Evolutionary conservation across 768 basidiomycete species (phyloP).

Genomic region (Leccinum uliginosum): DNA sequence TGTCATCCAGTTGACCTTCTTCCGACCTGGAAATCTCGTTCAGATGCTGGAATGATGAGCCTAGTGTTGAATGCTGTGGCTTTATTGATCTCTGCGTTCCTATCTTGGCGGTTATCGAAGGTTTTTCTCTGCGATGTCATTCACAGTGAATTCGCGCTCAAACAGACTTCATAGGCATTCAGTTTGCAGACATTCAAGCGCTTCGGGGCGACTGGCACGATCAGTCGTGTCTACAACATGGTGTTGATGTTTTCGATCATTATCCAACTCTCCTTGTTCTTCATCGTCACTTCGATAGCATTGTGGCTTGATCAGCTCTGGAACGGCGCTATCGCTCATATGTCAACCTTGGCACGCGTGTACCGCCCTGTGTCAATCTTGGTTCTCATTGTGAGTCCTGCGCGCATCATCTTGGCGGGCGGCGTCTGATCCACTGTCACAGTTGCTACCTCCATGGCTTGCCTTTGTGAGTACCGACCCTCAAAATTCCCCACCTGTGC

Average conservation of each 20-base stretch:
- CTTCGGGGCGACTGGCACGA: slow-evolving; percentile 68
- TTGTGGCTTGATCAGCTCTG: slow-evolving; percentile 77
- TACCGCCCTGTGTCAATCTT: slow-evolving; percentile 56
- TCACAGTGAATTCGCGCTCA: neutral
- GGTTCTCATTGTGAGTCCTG: slow-evolving; percentile 53
- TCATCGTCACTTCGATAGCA: slow-evolving; percentile 63
- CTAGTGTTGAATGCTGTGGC: slow-evolving; percentile 59
- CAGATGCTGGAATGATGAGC: slow-evolving; percentile 58
- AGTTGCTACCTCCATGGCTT: slow-evolving; percentile 72
- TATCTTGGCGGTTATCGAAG: slow-evolving; percentile 75
- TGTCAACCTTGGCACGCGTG: slow-evolving; percentile 39
- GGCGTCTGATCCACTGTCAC: slow-evolving; percentile 1
- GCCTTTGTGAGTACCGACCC: slow-evolving; percentile 38
- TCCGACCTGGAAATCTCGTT: slow-evolving; percentile 54
- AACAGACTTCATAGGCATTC: slow-evolving; percentile 43
- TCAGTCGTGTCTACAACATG: slow-evolving; percentile 72
- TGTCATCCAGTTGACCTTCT: slow-evolving; percentile 55
- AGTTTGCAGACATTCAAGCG: slow-evolving; percentile 90
- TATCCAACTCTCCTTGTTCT: slow-evolving; percentile 76
- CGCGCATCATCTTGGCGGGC: neutral
- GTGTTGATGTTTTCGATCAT: slow-evolving; percentile 66
- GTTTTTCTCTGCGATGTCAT: slow-evolving; percentile 32
- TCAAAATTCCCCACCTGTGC: neutral
- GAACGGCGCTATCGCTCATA: slow-evolving; percentile 57
- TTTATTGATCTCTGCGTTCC: slow-evolving; percentile 53